These are phyloP conservation scores for Neofusicoccum sp. DNA, from an alignment of 2,329 filamentous ascomycete species.

Conservation along the genomic window DNA sequence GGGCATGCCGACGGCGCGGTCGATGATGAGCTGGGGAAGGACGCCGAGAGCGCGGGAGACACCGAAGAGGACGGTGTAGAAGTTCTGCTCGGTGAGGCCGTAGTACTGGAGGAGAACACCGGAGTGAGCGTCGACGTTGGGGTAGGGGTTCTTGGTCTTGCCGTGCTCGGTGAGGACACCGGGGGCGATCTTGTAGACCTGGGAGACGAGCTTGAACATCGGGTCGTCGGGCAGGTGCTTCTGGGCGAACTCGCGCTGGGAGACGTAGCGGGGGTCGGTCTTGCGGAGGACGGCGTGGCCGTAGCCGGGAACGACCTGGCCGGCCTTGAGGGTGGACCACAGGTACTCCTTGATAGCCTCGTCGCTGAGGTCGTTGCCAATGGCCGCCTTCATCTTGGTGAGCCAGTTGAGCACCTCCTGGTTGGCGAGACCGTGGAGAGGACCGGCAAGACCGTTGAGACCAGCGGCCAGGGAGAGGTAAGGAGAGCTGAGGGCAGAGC, in stretches of 20 bases:
- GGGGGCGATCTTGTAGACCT: conserved; percentile 99
- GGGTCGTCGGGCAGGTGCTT: conserved; percentile 93
- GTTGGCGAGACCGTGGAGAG: conserved; percentile 98
- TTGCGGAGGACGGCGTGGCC: conserved; percentile 99
- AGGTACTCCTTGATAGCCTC: conserved; percentile 97
- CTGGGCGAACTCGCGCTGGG: conserved; percentile 94
- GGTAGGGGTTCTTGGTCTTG: conserved; percentile 99
- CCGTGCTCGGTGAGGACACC: conserved; percentile 98
- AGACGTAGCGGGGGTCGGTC: conserved; percentile 98
- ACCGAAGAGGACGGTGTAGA: conserved; percentile 99
- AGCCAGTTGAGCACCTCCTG: conserved; percentile 99
- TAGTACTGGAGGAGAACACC: conserved; percentile 99
- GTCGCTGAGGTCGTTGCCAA: conserved; percentile 95
- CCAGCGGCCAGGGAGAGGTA: conserved; percentile 96
- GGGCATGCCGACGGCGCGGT: conserved; percentile 92
- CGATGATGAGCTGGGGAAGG: conserved; percentile 98
- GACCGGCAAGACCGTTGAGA: conserved; percentile 96
- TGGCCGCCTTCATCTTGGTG: conserved; percentile 93
- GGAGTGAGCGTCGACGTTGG: conserved; percentile 98
- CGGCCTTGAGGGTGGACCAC: conserved; percentile 92
- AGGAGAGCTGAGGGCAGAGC: conserved; percentile 92
- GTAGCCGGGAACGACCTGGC: conserved; percentile 96
- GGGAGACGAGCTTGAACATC: conserved; percentile 99
- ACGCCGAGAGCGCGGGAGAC: conserved; percentile 97
- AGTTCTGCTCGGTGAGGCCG: conserved; percentile 96